Percentiles rank a stretch among this genome's conserved stretches.
phyloP scores from a whole-genome alignment of 129 eudicot species.

The Logfia minima region DNA sequence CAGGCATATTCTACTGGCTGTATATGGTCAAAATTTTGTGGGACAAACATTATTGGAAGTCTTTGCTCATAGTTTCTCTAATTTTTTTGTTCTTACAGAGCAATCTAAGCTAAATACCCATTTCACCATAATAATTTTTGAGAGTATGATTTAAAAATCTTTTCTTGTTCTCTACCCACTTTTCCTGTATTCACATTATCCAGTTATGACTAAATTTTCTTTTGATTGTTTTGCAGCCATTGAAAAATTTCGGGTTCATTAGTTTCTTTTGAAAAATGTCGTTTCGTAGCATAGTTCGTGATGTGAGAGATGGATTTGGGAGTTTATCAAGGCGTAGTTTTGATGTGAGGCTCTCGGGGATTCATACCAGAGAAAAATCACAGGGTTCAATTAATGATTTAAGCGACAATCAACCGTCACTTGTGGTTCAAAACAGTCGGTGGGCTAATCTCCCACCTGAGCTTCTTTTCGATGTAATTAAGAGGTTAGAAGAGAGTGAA shows the following conservation, averaged over 20 bases:
- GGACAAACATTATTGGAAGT: constrained; percentile 19
- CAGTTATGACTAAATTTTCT: constrained; percentile 9
- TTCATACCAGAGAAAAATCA: constrained; percentile 71
- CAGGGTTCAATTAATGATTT: constrained; percentile 69
- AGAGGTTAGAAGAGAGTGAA: constrained; percentile 88
- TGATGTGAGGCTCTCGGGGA: constrained; percentile 65
- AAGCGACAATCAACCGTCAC: constrained; percentile 52
- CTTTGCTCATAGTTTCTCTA: constrained; percentile 3
- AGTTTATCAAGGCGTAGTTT: constrained; percentile 81
- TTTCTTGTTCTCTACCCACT: background rate
- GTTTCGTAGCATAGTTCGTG: constrained; percentile 85
- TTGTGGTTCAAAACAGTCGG: constrained; percentile 66
- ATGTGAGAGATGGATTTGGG: constrained; percentile 80
- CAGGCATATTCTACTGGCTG: constrained; percentile 8
- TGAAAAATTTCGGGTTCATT: constrained; percentile 6
- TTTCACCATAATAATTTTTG: constrained; percentile 16
- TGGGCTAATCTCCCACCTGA: constrained; percentile 96
- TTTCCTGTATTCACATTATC: constrained; percentile 9
- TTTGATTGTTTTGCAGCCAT: constrained; percentile 44
- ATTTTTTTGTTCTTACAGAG: constrained; percentile 10
- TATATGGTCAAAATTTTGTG: constrained; percentile 23
- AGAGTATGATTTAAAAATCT: constrained; percentile 21
- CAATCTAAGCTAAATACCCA: constrained; percentile 20
- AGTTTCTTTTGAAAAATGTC: constrained; percentile 58
- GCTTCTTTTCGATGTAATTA: constrained; percentile 75